A percentile compares a stretch with the other conserved stretches of the same genome.
Evolutionary conservation across 208 protist genomes (phyloP).

Genomic region (Trypanosoma lewisi): DNA sequence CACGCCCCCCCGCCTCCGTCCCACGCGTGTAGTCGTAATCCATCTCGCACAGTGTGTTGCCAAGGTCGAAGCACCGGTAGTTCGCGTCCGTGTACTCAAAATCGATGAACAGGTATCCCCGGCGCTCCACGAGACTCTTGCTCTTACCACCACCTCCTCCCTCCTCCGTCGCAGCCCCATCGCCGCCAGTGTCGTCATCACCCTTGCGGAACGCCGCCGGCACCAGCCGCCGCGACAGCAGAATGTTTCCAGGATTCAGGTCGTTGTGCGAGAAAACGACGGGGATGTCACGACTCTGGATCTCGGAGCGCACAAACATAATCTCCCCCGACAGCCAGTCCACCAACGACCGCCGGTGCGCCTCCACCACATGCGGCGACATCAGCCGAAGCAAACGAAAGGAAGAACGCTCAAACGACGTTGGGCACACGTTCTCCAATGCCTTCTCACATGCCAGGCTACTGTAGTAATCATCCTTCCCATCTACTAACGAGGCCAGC

Average conservation of each 20-base stretch:
- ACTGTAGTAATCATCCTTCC: constrained; percentile 38
- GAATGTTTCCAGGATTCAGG: constrained; percentile 81
- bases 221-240: constrained; percentile 36
- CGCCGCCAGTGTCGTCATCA: constrained; percentile 35
- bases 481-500: constrained; percentile 18
- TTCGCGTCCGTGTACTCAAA: constrained; percentile 88
- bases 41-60: constrained; percentile 83
- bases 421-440: constrained; percentile 68
- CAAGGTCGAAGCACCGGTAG: constrained; percentile 81
- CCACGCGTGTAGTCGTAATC: constrained; percentile 85
- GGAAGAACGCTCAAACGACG: constrained; percentile 77
- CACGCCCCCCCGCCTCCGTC: constrained; percentile 55
- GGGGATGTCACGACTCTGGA: constrained; percentile 41
- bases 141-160: constrained; percentile 34
- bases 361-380: constrained; percentile 38
- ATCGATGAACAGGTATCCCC: constrained; percentile 77
- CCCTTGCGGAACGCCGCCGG: constrained; percentile 2
- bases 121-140: constrained; percentile 73
- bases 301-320: constrained; percentile 42
- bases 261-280: constrained; percentile 86
- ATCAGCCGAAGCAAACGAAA: constrained; percentile 69
- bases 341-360: constrained; percentile 39
- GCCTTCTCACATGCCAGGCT: constrained; percentile 42
- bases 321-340: constrained; percentile 53
- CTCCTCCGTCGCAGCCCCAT: constrained; percentile 52